These are phyloP conservation scores for Penicillium sp. DNA, from an alignment of 2,329 filamentous ascomycete species.

Conservation along the genomic window DNA sequence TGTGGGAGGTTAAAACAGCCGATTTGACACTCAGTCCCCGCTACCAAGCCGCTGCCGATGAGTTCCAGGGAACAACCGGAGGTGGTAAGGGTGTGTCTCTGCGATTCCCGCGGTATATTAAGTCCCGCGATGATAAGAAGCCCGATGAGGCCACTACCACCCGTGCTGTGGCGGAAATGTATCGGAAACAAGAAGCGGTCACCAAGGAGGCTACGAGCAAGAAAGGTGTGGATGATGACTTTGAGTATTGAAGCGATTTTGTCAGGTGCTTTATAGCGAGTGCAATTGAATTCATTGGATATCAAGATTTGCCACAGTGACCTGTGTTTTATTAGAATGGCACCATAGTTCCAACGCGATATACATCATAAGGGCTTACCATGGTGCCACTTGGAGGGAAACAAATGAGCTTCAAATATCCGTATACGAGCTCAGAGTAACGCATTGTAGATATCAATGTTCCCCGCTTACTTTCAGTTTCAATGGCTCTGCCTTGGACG, in stretches of 20 bases:
- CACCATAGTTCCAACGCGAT: not conserved
- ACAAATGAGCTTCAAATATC: not conserved
- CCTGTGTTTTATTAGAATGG: not conserved
- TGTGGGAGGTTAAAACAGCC: slow-evolving; percentile 98
- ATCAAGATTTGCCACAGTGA: not conserved
- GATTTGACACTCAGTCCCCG: slow-evolving; percentile 89
- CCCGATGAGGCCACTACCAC: slow-evolving; percentile 83
- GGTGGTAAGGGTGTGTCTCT: slow-evolving; percentile 79
- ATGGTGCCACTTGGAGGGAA: not conserved
- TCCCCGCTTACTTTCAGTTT: not conserved
- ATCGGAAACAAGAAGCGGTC: slow-evolving; percentile 88
- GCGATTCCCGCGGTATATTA: slow-evolving; percentile 90
- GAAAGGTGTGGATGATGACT: slow-evolving; percentile 91
- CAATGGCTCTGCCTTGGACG: not conserved
- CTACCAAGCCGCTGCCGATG: slow-evolving; percentile 85
- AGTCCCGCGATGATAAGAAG: slow-evolving; percentile 91
- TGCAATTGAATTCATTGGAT: slow-evolving; percentile 11
- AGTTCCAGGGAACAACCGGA: slow-evolving; percentile 69
- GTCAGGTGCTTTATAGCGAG: slow-evolving; percentile 1
- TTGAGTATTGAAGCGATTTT: slow-evolving; percentile 70
- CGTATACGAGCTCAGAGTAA: not conserved
- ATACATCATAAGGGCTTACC: not conserved
- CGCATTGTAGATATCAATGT: not conserved
- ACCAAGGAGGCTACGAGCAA: slow-evolving; percentile 80
- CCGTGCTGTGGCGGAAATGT: slow-evolving; percentile 92